Evolutionary conservation across 805 yeast genomes (phyloP), one percentile per base, ranked within the genome.

Genomic region (Pichia ethanolica): DNA sequence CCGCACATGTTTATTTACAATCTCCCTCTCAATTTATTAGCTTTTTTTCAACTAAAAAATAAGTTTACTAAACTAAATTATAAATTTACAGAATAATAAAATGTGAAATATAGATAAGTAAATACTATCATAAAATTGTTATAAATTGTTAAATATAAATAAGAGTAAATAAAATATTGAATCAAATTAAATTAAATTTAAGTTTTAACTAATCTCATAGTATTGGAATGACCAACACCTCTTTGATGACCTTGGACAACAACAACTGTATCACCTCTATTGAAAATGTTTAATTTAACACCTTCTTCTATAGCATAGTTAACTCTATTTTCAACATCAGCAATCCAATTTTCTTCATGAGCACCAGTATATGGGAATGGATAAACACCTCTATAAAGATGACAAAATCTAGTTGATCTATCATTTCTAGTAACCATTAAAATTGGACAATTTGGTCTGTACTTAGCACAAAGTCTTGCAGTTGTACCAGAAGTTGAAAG

Each of bases 171-270:
- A 27, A 39, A 27, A 12, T 6, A 39, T 35, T 25, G 11, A 26
- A 35, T 12, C 7, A 39, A 20, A 28, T 27, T 20, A 35, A 30
- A 11, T 8, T 14, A 27, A 36, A n/a, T 27, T 47, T 46, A 53
- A 36, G 54, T 47, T 45, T 45, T 42, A 45, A 53, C 48, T 44
- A 91, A 82, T 79, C 98, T 91, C 72, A 93, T 80, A 57, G 99
- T 93, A 86, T 93, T 93, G 67, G 99, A 88, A 84, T 93, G 97
- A 69, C 99, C 99, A 59, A 89, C 79, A 75, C 98, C 98, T 71
- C 91, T 86, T 67, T 95, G 87, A 91, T 96, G 93, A 71, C 99
- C 99, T 80, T 93, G 99, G 71, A 93, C 86, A 67, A 96, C 87
- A 59, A 93, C 88, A 63, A 89, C 85, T 54, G 86, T 75, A 70